phyloP scores from a whole-genome alignment of 2,329 filamentous ascomycete species.

The Pseudocercospora pini-densiflorae region DNA sequence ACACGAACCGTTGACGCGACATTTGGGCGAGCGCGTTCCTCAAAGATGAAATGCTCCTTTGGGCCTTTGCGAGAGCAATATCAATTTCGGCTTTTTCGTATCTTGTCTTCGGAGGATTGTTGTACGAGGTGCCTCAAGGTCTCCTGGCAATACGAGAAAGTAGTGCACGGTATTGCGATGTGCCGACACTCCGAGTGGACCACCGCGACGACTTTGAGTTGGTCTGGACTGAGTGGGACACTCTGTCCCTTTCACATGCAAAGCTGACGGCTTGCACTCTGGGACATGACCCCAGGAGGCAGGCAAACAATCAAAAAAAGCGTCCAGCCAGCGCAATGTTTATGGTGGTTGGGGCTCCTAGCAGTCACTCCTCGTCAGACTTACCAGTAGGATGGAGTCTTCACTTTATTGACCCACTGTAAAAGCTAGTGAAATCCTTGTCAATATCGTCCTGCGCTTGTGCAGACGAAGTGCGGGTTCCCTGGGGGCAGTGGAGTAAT shows the following conservation, averaged over 20 bases:
- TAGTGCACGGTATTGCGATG: background rate
- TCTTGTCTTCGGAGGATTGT: background rate
- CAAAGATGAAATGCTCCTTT: too few relatives aligned
- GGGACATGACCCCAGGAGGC: background rate
- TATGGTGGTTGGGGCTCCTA: background rate
- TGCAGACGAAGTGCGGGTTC: background rate
- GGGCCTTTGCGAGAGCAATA: background rate
- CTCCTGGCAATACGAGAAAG: background rate
- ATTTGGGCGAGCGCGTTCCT: too few relatives aligned
- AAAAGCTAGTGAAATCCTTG: background rate
- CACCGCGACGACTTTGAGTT: background rate
- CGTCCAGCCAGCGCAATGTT: background rate
- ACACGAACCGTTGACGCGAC: too few relatives aligned
- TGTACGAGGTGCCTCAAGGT: background rate
- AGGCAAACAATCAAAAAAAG: background rate
- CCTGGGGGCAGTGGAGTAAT: background rate
- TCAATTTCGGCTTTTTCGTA: background rate
- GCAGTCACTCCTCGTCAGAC: background rate
- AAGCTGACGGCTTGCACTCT: background rate
- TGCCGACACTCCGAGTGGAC: background rate
- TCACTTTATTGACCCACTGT: slow-evolving; percentile 1
- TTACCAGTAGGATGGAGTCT: background rate
- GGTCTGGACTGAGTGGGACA: background rate
- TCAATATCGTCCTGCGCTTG: background rate
- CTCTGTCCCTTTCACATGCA: background rate